Base-by-base conservation (phyloP, 1,284 basidiomycete genomes). In the Ustanciosporium gigantosporum region DNA sequence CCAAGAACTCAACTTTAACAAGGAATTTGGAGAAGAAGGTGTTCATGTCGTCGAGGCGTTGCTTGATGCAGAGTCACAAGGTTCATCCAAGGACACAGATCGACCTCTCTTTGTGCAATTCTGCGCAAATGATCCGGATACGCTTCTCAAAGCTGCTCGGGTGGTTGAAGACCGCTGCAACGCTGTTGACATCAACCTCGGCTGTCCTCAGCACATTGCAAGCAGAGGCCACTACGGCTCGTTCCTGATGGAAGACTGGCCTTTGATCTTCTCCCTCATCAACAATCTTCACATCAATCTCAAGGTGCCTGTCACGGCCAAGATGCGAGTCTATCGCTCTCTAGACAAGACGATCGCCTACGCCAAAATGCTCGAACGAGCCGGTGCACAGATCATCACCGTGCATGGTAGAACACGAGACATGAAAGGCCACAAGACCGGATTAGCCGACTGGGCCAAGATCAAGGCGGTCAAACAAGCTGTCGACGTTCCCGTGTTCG, bases 221-320 rank as follows among this genome's bases (percentile, higher is more conserved):
- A 84, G 85, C 56, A 82, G 86, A 31, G 94, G 94, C 0, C 84
- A 84, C 49, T 98, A 97, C 66, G 94, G 94, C 0, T 85, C 88
- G 2, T 97, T 89, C 80, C 77, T 98, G 36, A 90, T 92, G 82
- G 93, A 97, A 56, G 91, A 97, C 44, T 96, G 92, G 92, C 86
- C 89, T 9, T 77, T 95, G 39, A 74, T 77, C 37, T 76, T 74
- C 20, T 9, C 19, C 2, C 42, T 77, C 21, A 73, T 76, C 59
- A 72, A 75, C 42, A 67, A 35, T 4, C 55, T 70, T 39, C 92
- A 97, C 77, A 78, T 82, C 42, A 88, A 94, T 68, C 84, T 97
- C 3, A 83, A 84, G 0, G 82, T 96, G 11, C 94, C 95, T 0
- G 91, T 97, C 0, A 97, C 92, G 0, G 94, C 91, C 39, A 98